Evolutionary conservation across 2,329 filamentous ascomycete species (phyloP).

Genomic region (Penicillium sp.): DNA sequence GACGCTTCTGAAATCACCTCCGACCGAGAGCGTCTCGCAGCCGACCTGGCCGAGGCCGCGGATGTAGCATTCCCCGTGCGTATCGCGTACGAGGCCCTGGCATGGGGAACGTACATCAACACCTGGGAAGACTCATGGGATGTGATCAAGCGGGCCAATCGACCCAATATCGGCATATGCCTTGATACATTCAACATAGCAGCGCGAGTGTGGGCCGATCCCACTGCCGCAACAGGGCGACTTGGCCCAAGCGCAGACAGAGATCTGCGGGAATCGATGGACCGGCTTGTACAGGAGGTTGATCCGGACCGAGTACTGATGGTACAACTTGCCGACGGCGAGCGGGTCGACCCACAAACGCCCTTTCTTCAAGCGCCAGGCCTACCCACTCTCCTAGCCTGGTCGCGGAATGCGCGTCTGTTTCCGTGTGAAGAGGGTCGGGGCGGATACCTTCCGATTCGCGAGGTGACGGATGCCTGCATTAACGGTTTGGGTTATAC

Average conservation of each 20-base stretch:
- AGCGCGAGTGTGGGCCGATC: conserved; percentile 67
- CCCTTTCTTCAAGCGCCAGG: conserved; percentile 52
- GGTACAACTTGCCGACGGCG: conserved; percentile 72
- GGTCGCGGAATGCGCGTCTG: conserved; percentile 69
- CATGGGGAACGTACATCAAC: conserved; percentile 67
- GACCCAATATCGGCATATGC: conserved; percentile 70
- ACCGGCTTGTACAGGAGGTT: conserved; percentile 53
- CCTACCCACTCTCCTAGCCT: conserved; percentile 66
- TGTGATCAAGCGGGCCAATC: conserved; percentile 61
- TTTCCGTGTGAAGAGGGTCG: conserved; percentile 61
- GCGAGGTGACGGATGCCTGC: conserved; percentile 58
- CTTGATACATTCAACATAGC: conserved; percentile 77
- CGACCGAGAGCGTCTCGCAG: conserved; percentile 16
- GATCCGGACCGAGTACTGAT: conserved; percentile 66
- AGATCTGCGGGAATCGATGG: conserved; percentile 53
- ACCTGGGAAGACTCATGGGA: conserved; percentile 72
- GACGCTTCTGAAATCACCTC: conserved; percentile 15
- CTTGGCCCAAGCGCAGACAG: conserved; percentile 51
- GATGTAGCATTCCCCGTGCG: conserved; percentile 19
- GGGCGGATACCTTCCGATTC: conserved; percentile 66
- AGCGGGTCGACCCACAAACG: conserved; percentile 57
- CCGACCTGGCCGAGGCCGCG: conserved; percentile 19
- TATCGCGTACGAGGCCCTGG: conserved; percentile 68
- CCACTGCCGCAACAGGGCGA: conserved; percentile 51
- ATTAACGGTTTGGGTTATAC: conserved; percentile 60